phyloP scores from a whole-genome alignment of 2,329 filamentous ascomycete species.

The Cladorrhinum sp. region DNA sequence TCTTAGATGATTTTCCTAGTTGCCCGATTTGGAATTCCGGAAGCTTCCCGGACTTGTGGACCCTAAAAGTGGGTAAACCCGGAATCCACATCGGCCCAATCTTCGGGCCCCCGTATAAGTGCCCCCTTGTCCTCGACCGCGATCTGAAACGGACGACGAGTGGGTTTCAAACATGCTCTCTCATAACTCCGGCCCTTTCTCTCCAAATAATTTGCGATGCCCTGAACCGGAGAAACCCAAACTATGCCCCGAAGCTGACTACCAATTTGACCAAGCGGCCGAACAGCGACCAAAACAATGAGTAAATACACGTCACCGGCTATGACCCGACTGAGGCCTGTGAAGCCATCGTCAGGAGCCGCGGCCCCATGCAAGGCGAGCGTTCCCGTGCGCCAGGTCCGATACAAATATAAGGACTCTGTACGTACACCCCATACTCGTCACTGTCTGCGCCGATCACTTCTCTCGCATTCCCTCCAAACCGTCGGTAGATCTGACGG shows the following conservation, averaged over 20 bases:
- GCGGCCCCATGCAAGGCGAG: conserved; percentile 15
- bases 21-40: not conserved
- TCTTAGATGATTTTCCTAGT: not conserved
- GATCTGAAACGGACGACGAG: conserved; percentile 14
- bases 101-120: not conserved
- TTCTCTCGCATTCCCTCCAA: conserved; percentile 7
- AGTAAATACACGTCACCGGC: not conserved
- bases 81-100: conserved; percentile 6
- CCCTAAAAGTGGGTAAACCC: conserved; percentile 8
- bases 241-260: conserved; percentile 3
- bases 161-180: conserved; percentile 12
- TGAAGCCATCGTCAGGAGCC: conserved; percentile 5
- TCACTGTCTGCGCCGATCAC: conserved; percentile 2
- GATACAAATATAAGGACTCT: conserved; percentile 18
- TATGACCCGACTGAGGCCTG: not conserved
- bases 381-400: conserved; percentile 7
- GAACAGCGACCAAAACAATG: conserved; percentile 7
- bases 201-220: not conserved
- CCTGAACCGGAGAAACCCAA: conserved; percentile 1
- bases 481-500: conserved; percentile 13
- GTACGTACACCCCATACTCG: conserved; percentile 9
- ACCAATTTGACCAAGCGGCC: not conserved
- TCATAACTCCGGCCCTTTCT: not conserved
- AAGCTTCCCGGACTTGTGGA: not conserved
- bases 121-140: conserved; percentile 5